phyloP scores from a whole-genome alignment of 805 yeast genomes.

The Starmerella davenportii region DNA sequence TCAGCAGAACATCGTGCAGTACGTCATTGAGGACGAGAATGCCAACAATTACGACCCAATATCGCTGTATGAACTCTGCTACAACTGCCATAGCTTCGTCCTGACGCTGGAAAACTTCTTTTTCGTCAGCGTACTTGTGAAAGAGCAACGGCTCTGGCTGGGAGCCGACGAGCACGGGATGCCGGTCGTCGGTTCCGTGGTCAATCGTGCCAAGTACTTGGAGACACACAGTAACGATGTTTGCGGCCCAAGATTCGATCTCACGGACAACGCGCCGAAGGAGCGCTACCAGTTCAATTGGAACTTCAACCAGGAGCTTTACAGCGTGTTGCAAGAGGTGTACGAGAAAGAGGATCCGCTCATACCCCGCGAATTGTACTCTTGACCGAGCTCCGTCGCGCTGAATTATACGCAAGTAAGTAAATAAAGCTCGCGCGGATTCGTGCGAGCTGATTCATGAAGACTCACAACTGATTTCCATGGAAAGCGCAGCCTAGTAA shows the following conservation, averaged over 20 bases:
- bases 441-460: too few species aligned
- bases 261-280: too few species aligned
- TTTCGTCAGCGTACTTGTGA: conserved; percentile 4
- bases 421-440: too few species aligned
- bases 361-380: conserved; percentile 1
- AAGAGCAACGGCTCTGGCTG: conserved; percentile 6
- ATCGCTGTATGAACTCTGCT: conserved; percentile 8
- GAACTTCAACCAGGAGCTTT: conserved; percentile 3
- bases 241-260: background rate
- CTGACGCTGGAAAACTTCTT: conserved; percentile 11
- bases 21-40: background rate
- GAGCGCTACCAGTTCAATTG: conserved; percentile 8
- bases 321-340: background rate
- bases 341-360: conserved; percentile 2
- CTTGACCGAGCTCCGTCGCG: too few species aligned
- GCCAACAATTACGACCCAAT: conserved; percentile 2
- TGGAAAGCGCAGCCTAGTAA: too few species aligned
- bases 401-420: too few species aligned
- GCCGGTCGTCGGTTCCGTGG: conserved; percentile 7
- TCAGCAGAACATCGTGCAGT: background rate
- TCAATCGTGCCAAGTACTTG: conserved; percentile 2
- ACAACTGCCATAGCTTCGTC: conserved; percentile 6
- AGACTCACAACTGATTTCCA: too few species aligned
- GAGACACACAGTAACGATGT: background rate
- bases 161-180: conserved; percentile 3